phyloP scores from a whole-genome alignment of 2,329 filamentous ascomycete species.

The Truncatella angustata region DNA sequence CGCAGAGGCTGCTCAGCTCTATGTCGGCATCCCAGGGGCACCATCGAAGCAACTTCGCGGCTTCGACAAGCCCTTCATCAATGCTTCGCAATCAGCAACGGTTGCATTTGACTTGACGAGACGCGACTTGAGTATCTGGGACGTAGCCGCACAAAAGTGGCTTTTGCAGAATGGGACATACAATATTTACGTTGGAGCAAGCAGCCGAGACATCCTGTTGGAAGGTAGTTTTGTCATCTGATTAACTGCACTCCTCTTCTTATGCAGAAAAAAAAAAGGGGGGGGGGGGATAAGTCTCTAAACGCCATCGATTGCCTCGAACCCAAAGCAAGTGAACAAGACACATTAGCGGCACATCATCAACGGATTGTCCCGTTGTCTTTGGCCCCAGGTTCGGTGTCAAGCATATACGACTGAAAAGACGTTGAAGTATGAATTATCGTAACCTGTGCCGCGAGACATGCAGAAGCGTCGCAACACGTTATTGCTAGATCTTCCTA shows the following conservation, averaged over 20 bases:
- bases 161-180: conserved; percentile 45
- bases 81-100: conserved; percentile 39
- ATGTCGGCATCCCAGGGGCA: conserved; percentile 41
- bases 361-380: no score
- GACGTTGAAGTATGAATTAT: no score
- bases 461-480: no score
- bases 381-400: no score
- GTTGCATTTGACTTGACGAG: conserved; percentile 55
- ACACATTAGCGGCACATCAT: no score
- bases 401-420: no score
- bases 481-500: no score
- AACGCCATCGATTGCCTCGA: no score
- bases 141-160: conserved; percentile 61
- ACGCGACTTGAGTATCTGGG: conserved; percentile 67
- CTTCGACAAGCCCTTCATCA: conserved; percentile 59
- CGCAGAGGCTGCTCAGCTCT: conserved; percentile 48
- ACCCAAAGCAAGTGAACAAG: no score
- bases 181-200: conserved; percentile 43
- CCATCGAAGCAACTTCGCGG: conserved; percentile 63
- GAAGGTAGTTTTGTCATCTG: conserved; percentile 22
- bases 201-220: conserved; percentile 44
- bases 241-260: neutral
- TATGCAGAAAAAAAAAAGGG: neutral
- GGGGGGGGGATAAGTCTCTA: no score
- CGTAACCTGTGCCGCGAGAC: no score